Evolutionary conservation across 2,329 filamentous ascomycete species (phyloP).

Genomic region (Orbilia blumenaviensis): DNA sequence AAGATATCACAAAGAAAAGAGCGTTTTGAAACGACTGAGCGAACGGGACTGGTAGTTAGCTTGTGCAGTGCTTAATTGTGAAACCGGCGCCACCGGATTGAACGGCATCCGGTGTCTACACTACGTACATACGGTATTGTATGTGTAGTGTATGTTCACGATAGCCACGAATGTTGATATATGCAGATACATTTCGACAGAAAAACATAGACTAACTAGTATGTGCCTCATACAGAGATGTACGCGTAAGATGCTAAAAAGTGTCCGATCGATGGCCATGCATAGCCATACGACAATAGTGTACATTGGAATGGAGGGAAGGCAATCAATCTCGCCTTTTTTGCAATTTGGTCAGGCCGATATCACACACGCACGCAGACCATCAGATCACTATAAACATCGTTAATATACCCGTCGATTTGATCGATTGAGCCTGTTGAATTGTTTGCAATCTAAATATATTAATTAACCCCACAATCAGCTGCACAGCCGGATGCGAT

Average conservation of each 20-base stretch:
- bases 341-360: not conserved
- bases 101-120: not conserved
- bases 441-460: not conserved
- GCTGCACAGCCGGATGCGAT: too few relatives aligned
- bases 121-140: not conserved
- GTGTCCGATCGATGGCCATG: not conserved
- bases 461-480: not conserved
- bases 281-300: not conserved
- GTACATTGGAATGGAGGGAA: too few relatives aligned
- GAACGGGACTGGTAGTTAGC: too few relatives aligned
- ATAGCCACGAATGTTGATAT: too few relatives aligned
- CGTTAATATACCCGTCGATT: not conserved
- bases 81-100: conserved; percentile 3
- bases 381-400: not conserved
- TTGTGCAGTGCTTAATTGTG: too few relatives aligned
- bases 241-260: not conserved
- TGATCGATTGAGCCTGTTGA: not conserved
- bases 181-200: too few relatives aligned
- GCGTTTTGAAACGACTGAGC: too few relatives aligned
- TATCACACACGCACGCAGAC: not conserved
- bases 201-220: too few relatives aligned
- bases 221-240: too few relatives aligned
- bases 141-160: too few relatives aligned
- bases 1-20: too few relatives aligned
- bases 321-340: not conserved